Percentiles rank a stretch among this genome's conserved stretches.
Conservation (phyloP, 1,139 yeast species). For the Yamadazyma conglobata region DNA sequence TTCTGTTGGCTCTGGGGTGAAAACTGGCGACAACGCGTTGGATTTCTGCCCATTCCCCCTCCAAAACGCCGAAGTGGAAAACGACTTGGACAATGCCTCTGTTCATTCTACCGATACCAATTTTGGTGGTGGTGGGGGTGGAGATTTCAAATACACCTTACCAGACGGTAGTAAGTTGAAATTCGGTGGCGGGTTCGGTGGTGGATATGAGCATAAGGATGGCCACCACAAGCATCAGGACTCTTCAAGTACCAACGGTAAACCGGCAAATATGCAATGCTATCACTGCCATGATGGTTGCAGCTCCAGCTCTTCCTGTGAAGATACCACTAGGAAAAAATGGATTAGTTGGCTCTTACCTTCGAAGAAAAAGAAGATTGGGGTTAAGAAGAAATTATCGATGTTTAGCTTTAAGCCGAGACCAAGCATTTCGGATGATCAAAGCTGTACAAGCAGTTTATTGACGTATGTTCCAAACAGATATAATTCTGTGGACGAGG, state of each 20-base stretch:
- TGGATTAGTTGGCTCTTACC: constrained; percentile 14
- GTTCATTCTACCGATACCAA: constrained; percentile 15
- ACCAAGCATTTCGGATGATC: constrained; percentile 1
- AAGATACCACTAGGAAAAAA: neutral
- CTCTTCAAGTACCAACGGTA: constrained; percentile 1
- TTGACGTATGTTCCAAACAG: constrained; percentile 3
- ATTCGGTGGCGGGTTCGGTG: constrained; percentile 30
- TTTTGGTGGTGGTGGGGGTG: constrained; percentile 26
- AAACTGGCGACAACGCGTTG: no score
- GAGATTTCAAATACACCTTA: constrained; percentile 20
- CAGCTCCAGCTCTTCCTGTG: constrained; percentile 2
- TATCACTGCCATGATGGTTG: no score
- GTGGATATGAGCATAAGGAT: constrained; percentile 19
- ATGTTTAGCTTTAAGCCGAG: constrained; percentile 9
- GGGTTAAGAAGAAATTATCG: constrained; percentile 13
- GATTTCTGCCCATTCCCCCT: neutral
- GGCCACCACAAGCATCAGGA: constrained; percentile 4
- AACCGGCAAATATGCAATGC: no score
- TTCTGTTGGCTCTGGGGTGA: neutral
- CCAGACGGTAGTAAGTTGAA: constrained; percentile 24
- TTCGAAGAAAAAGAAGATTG: constrained; percentile 2
- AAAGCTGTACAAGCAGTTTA: constrained; percentile 4
- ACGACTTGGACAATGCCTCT: constrained; percentile 7
- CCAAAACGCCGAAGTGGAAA: constrained; percentile 1
- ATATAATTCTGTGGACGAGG: constrained; percentile 8